Percentiles rank a stretch among this genome's conserved stretches.
Evolutionary conservation across 2,329 filamentous ascomycete genomes (phyloP).

Genomic region (Epichloe coenophiala): DNA sequence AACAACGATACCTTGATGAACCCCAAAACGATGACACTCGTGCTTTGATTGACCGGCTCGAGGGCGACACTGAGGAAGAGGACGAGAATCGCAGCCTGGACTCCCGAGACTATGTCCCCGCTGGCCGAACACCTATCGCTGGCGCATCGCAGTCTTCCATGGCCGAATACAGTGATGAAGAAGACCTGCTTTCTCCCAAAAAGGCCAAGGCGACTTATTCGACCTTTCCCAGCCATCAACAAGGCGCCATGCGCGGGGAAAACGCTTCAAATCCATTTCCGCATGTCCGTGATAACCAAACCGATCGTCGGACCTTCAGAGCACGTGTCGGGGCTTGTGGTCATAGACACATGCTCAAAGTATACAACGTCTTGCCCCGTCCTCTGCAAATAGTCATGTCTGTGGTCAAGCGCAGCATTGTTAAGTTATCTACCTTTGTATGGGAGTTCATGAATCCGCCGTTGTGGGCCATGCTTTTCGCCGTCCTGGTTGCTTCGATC

Average conservation of each 20-base stretch:
- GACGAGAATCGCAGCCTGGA: constrained; percentile 24
- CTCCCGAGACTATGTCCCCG: constrained; percentile 38
- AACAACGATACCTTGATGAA: constrained; percentile 38
- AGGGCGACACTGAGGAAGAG: constrained; percentile 25
- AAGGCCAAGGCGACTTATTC: constrained; percentile 15
- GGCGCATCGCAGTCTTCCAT: constrained; percentile 36
- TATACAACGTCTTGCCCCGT: constrained; percentile 26
- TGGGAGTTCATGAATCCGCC: constrained; percentile 98
- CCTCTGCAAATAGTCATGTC: constrained; percentile 25
- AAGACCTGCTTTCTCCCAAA: constrained; percentile 16
- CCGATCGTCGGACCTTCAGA: constrained; percentile 17
- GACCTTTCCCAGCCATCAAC: constrained; percentile 13
- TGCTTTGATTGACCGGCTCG: constrained; percentile 27
- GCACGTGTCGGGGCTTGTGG: constrained; percentile 17
- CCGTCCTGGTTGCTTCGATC: constrained; percentile 82
- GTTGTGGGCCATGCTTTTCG: constrained; percentile 88
- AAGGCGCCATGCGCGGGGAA: constrained; percentile 18
- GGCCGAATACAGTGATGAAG: constrained; percentile 35
- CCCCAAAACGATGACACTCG: constrained; percentile 29
- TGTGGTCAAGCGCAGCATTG: constrained; percentile 19
- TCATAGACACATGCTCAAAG: constrained; percentile 11
- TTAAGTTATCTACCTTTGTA: constrained; percentile 46
- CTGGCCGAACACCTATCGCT: constrained; percentile 40
- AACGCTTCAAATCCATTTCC: constrained; percentile 50
- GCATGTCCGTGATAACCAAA: constrained; percentile 33